phyloP scores from a whole-genome alignment of 2,329 filamentous ascomycete species.

The Pestalotiopsis sp. region DNA sequence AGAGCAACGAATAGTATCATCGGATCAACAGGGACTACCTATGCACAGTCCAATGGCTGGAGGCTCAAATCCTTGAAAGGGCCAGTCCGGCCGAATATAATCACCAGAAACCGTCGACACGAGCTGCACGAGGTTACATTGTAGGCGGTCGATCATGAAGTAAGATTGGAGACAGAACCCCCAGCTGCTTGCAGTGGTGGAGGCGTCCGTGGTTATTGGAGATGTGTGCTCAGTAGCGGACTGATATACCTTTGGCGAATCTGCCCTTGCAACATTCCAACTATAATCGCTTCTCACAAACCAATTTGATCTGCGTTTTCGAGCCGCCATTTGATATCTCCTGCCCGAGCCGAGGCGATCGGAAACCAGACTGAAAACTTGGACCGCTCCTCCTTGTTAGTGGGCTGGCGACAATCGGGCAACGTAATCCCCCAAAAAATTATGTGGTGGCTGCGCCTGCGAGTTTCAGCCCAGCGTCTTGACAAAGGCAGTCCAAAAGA shows the following conservation, averaged over 20 bases:
- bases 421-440: background rate
- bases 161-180: background rate
- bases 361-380: background rate
- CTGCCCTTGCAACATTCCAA: background rate
- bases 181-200: background rate
- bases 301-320: background rate
- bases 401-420: background rate
- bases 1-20: background rate
- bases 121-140: background rate
- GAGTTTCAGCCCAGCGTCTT: conserved; percentile 1
- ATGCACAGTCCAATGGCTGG: background rate
- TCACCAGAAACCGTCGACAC: background rate
- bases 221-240: too few relatives aligned
- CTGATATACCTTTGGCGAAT: background rate
- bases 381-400: background rate
- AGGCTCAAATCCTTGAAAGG: background rate
- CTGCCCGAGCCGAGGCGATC: conserved; percentile 7
- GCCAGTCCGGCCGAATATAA: background rate
- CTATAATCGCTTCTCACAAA: background rate
- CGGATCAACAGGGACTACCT: background rate
- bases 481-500: background rate
- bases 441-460: background rate
- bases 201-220: background rate
- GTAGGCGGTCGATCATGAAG: background rate
- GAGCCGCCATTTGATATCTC: background rate